Percentiles rank a stretch among this genome's conserved stretches.
These are phyloP conservation scores for Dipodascopsis uninucleata DNA, from an alignment of 805 yeast genomes.

Conservation along the genomic window DNA sequence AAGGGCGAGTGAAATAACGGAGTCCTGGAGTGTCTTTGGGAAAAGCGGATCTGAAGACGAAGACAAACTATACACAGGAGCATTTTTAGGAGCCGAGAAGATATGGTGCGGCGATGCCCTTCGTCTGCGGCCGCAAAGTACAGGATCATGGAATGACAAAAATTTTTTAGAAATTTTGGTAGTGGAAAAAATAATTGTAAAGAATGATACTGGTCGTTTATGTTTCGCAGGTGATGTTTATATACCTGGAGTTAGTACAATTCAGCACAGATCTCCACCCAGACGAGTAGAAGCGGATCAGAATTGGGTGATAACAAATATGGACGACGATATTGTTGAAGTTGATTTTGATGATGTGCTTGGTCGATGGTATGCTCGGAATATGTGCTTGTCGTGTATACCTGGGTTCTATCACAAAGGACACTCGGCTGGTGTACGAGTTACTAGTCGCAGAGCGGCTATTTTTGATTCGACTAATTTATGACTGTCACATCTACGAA, in stretches of 20 bases:
- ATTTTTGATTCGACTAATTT: no score
- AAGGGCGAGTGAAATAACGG: not conserved
- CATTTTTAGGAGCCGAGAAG: slow-evolving; percentile 25
- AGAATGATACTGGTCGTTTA: not conserved
- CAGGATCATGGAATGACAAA: no score
- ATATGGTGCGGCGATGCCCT: slow-evolving; percentile 24
- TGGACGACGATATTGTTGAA: not conserved
- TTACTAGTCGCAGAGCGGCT: no score
- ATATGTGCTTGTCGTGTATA: no score
- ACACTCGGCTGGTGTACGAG: no score
- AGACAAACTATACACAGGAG: slow-evolving; percentile 12
- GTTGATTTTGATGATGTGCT: not conserved
- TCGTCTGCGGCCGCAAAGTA: slow-evolving; percentile 11
- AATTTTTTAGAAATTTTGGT: slow-evolving; percentile 11
- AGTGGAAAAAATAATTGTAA: slow-evolving; percentile 6
- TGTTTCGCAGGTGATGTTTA: slow-evolving; percentile 1
- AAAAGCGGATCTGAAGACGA: not conserved
- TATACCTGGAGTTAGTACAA: not conserved
- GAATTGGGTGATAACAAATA: slow-evolving; percentile 1
- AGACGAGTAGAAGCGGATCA: slow-evolving; percentile 5
- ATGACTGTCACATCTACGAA: no score
- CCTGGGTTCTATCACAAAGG: no score
- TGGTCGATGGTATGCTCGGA: slow-evolving; percentile 5
- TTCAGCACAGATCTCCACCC: slow-evolving; percentile 1
- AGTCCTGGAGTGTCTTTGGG: slow-evolving; percentile 15